Conservation (phyloP, 2,329 filamentous ascomycete genomes). For the Cladosporium sphaerospermum region DNA sequence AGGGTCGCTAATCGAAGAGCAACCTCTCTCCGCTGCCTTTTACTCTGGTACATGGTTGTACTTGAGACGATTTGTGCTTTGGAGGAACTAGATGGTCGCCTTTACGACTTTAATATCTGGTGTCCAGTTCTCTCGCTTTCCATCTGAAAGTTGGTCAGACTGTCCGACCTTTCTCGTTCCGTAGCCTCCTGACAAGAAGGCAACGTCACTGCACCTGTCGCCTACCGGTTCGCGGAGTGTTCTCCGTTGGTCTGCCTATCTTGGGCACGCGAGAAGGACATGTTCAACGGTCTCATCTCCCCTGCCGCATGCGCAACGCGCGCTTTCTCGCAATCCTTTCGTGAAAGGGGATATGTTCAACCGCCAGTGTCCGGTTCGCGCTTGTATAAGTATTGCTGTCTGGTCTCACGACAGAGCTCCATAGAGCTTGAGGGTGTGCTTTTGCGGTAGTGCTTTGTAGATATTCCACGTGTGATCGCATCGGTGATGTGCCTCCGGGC, state of each 20-base stretch:
- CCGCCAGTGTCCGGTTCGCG: not conserved
- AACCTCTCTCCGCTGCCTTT: no score
- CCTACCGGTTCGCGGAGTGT: not conserved
- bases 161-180: not conserved
- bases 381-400: not conserved
- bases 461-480: constrained; percentile 11
- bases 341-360: not conserved
- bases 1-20: no score
- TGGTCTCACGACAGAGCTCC: constrained; percentile 3
- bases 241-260: not conserved
- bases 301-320: not conserved
- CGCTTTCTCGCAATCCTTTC: not conserved
- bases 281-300: constrained; percentile 1
- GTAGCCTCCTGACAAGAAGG: not conserved
- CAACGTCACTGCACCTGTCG: constrained; percentile 1
- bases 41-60: no score
- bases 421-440: constrained; percentile 12
- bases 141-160: not conserved
- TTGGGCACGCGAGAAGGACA: not conserved
- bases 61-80: no score
- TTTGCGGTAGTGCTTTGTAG: not conserved
- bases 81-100: not conserved
- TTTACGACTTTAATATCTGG: constrained; percentile 1
- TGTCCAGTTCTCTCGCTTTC: not conserved
- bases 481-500: no score